Evolutionary conservation across 331 rosid species (phyloP).

Genomic region (Ulmus americana): DNA sequence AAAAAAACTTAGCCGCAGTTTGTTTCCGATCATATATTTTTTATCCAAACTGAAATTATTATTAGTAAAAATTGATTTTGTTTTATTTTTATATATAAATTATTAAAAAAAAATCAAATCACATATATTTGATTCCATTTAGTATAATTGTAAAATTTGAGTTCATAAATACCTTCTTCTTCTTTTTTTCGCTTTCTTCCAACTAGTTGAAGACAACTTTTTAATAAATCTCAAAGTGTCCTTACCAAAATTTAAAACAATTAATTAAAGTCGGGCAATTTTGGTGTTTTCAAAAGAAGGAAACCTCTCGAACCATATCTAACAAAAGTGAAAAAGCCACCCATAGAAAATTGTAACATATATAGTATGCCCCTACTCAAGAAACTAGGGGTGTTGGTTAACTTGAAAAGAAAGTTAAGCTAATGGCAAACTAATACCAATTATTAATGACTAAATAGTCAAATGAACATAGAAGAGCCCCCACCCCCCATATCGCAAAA

Average conservation of each 20-base stretch:
- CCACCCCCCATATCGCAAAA: background rate
- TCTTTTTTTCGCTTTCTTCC: too few relatives aligned
- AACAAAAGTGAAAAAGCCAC: background rate
- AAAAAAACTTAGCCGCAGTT: background rate
- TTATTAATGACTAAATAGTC: background rate
- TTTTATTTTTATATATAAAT: too few relatives aligned
- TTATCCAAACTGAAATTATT: too few relatives aligned
- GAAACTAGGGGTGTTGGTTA: background rate
- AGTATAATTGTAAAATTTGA: too few relatives aligned
- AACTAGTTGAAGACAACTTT: too few relatives aligned
- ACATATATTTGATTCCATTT: too few relatives aligned
- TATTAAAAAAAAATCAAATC: too few relatives aligned
- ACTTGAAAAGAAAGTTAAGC: background rate
- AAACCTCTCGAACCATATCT: conserved; percentile 1
- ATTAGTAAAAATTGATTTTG: too few relatives aligned
- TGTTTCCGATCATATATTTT: too few relatives aligned
- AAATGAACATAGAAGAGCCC: background rate
- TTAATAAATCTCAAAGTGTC: too few relatives aligned
- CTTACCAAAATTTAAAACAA: too few relatives aligned
- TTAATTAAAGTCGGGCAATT: background rate
- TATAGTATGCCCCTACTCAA: background rate
- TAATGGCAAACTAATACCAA: background rate
- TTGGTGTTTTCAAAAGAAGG: conserved; percentile 4
- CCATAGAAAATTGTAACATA: background rate
- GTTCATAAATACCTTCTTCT: too few relatives aligned